These are phyloP conservation scores for Nephelium lappaceum DNA, from an alignment of 345 rosid genomes.

Conservation along the genomic window DNA sequence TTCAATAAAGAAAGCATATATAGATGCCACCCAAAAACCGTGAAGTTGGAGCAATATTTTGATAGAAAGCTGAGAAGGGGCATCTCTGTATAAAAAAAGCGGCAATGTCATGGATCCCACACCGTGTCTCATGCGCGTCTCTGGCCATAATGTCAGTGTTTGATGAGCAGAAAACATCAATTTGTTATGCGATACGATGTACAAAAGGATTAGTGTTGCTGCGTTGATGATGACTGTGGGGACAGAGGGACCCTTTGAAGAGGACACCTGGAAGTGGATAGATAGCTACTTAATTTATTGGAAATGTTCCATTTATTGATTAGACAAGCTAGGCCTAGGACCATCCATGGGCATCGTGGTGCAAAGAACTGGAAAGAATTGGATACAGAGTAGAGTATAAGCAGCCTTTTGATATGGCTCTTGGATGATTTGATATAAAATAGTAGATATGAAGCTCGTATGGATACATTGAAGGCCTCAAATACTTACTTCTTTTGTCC, in stretches of 20 bases:
- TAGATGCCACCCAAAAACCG: neutral
- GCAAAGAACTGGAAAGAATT: too few relatives aligned
- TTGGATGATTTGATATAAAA: too few relatives aligned
- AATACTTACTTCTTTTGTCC: too few relatives aligned
- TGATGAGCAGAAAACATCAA: neutral
- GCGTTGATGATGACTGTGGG: neutral
- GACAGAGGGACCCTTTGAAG: conserved; percentile 8
- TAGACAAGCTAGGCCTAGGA: neutral
- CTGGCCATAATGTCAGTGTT: neutral
- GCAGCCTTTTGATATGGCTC: too few relatives aligned
- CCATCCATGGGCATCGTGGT: neutral
- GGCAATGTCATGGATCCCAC: conserved; percentile 27
- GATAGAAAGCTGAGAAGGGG: neutral
- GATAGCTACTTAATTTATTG: neutral
- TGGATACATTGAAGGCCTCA: neutral
- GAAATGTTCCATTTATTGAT: neutral
- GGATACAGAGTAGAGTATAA: neutral
- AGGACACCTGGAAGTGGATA: neutral
- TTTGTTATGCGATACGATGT: neutral
- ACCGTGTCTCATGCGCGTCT: conserved; percentile 16
- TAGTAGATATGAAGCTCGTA: neutral
- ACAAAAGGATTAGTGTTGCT: neutral
- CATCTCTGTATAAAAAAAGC: neutral
- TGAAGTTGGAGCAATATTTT: neutral
- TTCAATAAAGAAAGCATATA: neutral